These are phyloP conservation scores for Moelleriella libera DNA, from an alignment of 2,329 filamentous ascomycete species.

Conservation along the genomic window DNA sequence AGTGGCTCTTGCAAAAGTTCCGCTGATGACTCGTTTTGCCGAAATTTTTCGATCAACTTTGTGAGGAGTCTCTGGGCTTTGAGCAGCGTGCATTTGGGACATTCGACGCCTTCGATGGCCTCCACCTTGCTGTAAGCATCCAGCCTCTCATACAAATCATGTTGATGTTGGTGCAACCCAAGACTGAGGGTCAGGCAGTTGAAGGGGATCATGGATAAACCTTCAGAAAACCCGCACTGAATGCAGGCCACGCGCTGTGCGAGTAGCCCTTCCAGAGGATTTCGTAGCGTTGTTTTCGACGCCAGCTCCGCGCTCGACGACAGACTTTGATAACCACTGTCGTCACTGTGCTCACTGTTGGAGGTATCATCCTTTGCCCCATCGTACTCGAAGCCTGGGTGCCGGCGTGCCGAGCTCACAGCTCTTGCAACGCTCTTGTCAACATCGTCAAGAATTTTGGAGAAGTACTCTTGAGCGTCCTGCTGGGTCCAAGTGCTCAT, in stretches of 20 bases:
- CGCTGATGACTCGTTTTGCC: slow-evolving; percentile 21
- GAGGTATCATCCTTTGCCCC: slow-evolving; percentile 24
- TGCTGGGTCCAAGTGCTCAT: slow-evolving; percentile 96
- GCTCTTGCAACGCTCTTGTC: slow-evolving; percentile 59
- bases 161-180: slow-evolving; percentile 43
- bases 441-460: slow-evolving; percentile 72
- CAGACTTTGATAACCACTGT: slow-evolving; percentile 41
- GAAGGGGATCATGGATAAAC: slow-evolving; percentile 81
- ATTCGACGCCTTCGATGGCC: slow-evolving; percentile 78
- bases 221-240: slow-evolving; percentile 73
- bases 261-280: slow-evolving; percentile 75
- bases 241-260: slow-evolving; percentile 85
- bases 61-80: slow-evolving; percentile 34
- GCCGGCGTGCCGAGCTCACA: slow-evolving; percentile 12
- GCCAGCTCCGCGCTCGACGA: slow-evolving; percentile 21
- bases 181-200: slow-evolving; percentile 84
- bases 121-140: slow-evolving; percentile 79
- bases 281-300: slow-evolving; percentile 33
- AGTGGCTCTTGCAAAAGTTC: slow-evolving; percentile 35
- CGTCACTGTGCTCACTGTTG: slow-evolving; percentile 36
- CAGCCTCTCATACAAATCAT: slow-evolving; percentile 65
- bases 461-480: slow-evolving; percentile 95
- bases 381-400: slow-evolving; percentile 25
- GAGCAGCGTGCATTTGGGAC: slow-evolving; percentile 75
- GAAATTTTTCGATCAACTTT: slow-evolving; percentile 27